Evolutionary conservation across 2,329 filamentous ascomycete species (phyloP), one percentile per base, ranked within the genome.

Genomic region (Claviceps africana): DNA sequence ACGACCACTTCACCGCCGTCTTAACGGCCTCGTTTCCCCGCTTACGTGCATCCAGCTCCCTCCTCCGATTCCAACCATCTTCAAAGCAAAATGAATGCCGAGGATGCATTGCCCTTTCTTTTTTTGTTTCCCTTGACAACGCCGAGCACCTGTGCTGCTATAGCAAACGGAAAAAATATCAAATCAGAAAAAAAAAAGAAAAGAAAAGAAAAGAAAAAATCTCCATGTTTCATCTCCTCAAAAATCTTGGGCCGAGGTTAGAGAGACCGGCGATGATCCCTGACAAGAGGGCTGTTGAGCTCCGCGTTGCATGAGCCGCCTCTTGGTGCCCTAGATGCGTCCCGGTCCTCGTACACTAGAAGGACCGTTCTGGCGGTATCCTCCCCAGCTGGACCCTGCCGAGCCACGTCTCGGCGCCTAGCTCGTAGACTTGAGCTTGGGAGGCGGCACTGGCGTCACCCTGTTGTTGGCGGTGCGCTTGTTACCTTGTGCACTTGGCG

Each of bases 381-480:
- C 30, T 47, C 15, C 46, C 25, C n/a, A n/a, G n/a, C n/a, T n/a
- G n/a, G n/a, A n/a, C n/a, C n/a, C n/a, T n/a, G n/a, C n/a, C n/a
- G 39, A 33, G 17, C 25, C 30, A 25, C 1, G 30, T n/a, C 21
- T 33, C 28, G 50, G 31, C 51, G 37, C 49, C 64, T 66, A 64
- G 57, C 55, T 59, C 47, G 54, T 53, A 33, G 51, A 54, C 22
- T 52, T 54, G 21, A 58, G n/a, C 35, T 55, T 51, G 9, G 63
- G 63, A 11, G 59, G 55, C 1, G 58, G 58, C 5, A 65, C 59
- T 0, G 61, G 62, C 4, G 61, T 65, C 47, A 60, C 58, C 40
- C n/a, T n/a, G n/a, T 56, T 55, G 37, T 44, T 44, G n/a, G 48
- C 53, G 17, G 9, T 53, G 22, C 43, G 55, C 53, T 57, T 57